Evolutionary conservation across 805 yeast genomes (phyloP).

Genomic region (Brettanomyces anomalus): DNA sequence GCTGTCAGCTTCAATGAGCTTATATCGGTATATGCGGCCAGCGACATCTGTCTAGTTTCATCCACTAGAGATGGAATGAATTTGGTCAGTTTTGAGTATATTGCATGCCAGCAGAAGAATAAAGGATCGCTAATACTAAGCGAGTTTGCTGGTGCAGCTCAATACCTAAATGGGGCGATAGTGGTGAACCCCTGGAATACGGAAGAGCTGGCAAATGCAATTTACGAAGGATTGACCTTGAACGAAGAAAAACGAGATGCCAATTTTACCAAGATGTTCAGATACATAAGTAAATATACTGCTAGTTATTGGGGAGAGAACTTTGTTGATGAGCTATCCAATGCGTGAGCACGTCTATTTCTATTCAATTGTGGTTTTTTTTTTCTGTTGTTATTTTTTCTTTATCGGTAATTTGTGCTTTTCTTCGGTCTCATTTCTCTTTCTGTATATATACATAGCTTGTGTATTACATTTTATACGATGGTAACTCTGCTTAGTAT

Average conservation of each 20-base stretch:
- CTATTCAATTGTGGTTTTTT: too few species aligned
- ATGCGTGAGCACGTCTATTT: slow-evolving; percentile 6
- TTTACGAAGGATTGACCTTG: slow-evolving; percentile 77
- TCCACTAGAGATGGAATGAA: slow-evolving; percentile 99
- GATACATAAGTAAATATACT: slow-evolving; percentile 86
- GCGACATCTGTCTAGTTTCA: slow-evolving; percentile 88
- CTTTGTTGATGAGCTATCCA: slow-evolving; percentile 73
- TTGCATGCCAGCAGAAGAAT: slow-evolving; percentile 80
- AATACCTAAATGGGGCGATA: slow-evolving; percentile 86
- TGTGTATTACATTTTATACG: too few species aligned
- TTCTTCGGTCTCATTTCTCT: too few species aligned
- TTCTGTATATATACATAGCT: too few species aligned
- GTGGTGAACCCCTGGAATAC: slow-evolving; percentile 98
- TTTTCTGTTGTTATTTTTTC: too few species aligned
- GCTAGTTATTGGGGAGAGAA: slow-evolving; percentile 96
- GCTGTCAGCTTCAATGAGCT: slow-evolving; percentile 86
- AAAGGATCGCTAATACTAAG: slow-evolving; percentile 83
- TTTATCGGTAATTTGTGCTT: too few species aligned
- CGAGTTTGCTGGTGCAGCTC: slow-evolving; percentile 99
- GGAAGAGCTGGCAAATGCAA: slow-evolving; percentile 82
- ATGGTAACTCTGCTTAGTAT: too few species aligned
- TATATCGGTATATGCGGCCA: slow-evolving; percentile 73
- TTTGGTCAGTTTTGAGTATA: slow-evolving; percentile 89
- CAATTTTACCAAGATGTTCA: slow-evolving; percentile 77
- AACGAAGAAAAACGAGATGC: slow-evolving; percentile 71